These are phyloP conservation scores for Coemansia sp. DNA, from an alignment of 192 early-diverging fungal species.

Conservation along the genomic window DNA sequence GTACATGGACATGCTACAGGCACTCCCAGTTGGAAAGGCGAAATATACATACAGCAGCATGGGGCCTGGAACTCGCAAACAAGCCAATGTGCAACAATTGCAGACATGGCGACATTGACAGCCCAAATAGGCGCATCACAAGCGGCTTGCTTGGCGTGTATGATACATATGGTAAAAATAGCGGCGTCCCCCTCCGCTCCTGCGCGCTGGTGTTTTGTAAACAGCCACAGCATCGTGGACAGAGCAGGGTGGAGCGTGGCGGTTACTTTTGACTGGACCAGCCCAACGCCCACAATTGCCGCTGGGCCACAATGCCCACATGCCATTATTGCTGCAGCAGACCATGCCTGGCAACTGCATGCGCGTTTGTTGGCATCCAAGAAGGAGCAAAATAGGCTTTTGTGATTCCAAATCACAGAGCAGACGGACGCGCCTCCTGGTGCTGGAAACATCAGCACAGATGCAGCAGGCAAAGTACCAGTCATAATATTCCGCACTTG, in stretches of 20 bases:
- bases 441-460: neutral
- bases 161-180: conserved; percentile 7
- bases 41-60: neutral
- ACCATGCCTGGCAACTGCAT: neutral
- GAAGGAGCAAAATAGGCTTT: conserved; percentile 7
- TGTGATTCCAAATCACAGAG: conserved; percentile 1
- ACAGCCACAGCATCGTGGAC: conserved; percentile 8
- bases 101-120: conserved; percentile 6
- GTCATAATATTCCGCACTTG: neutral
- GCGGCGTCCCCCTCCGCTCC: neutral
- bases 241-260: conserved; percentile 9
- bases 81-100: neutral
- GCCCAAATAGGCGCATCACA: conserved; percentile 1
- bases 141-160: conserved; percentile 4
- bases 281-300: conserved; percentile 1
- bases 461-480: neutral
- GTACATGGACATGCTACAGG: neutral
- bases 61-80: conserved; percentile 4
- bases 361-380: conserved; percentile 6
- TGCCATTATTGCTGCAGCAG: conserved; percentile 1
- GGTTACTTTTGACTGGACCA: conserved; percentile 6
- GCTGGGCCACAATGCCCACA: conserved; percentile 1
- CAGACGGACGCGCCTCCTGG: neutral
- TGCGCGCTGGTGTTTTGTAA: conserved; percentile 11
- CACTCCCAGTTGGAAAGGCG: neutral